A percentile compares a stretch with the other conserved stretches of the same genome.
Conservation (phyloP, 768 basidiomycete genomes). For the Kwoniella europaea region DNA sequence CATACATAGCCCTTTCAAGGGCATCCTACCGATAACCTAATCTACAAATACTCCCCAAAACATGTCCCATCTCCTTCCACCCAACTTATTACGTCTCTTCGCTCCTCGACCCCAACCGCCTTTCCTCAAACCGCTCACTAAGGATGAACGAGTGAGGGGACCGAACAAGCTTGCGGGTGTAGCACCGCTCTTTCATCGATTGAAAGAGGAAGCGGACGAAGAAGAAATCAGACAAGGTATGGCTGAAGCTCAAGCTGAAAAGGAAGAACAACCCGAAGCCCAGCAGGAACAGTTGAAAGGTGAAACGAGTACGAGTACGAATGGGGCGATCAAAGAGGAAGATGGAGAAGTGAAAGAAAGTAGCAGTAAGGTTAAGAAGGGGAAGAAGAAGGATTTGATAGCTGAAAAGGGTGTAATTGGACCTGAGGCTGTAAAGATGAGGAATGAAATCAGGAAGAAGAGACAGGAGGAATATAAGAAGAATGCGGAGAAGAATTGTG, state of each 20-base stretch:
- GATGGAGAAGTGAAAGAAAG: conserved; percentile 74
- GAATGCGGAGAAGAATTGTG: conserved; percentile 68
- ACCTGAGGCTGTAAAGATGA: conserved; percentile 55
- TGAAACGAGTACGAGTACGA: conserved; percentile 21
- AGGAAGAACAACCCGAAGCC: conserved; percentile 18
- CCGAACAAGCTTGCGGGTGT: conserved; percentile 76
- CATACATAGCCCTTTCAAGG: background rate
- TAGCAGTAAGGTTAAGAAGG: conserved; percentile 63
- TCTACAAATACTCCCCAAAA: conserved; percentile 9
- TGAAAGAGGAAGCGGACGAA: conserved; percentile 76
- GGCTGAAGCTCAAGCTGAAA: conserved; percentile 20
- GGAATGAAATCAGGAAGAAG: conserved; percentile 53
- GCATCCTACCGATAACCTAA: background rate
- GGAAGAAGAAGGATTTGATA: conserved; percentile 68
- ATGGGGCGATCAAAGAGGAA: conserved; percentile 14
- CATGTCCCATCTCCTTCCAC: conserved; percentile 67
- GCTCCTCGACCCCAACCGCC: conserved; percentile 88
- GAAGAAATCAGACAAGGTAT: conserved; percentile 44
- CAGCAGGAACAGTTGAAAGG: conserved; percentile 26
- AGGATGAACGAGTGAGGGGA: conserved; percentile 75
- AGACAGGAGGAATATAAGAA: conserved; percentile 58
- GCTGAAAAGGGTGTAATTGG: conserved; percentile 49
- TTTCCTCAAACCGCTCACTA: conserved; percentile 82
- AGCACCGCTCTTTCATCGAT: conserved; percentile 70
- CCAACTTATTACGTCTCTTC: conserved; percentile 95